Conservation (phyloP, 140 eudicot genomes). For the Senecio squalidus region DNA sequence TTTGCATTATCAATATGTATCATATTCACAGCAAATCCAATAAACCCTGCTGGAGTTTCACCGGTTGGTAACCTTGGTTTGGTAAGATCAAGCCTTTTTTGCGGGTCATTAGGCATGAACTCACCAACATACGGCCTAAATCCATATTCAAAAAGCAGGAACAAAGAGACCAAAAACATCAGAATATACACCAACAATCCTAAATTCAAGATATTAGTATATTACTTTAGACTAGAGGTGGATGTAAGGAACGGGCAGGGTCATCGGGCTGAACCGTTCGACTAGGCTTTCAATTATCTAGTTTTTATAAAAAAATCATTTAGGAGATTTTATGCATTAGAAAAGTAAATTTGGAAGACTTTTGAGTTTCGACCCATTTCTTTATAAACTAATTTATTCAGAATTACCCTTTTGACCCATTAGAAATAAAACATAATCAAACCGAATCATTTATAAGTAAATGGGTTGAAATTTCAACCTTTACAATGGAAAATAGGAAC, state of each 20-base stretch:
- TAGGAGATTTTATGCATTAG: no score
- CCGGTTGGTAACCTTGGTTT: constrained; percentile 67
- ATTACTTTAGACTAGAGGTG: background rate
- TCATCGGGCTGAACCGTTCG: no score
- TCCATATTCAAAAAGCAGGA: constrained; percentile 4
- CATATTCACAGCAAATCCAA: constrained; percentile 84
- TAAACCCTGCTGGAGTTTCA: constrained; percentile 68
- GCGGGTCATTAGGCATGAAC: constrained; percentile 60
- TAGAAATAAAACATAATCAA: background rate
- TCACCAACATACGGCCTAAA: constrained; percentile 75
- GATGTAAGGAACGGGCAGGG: no score
- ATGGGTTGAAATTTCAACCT: background rate
- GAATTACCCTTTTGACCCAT: no score
- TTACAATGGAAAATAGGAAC: background rate
- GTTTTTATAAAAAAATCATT: no score
- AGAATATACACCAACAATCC: constrained; percentile 6
- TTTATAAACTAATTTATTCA: no score
- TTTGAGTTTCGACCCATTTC: no score
- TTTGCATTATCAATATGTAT: constrained; percentile 44
- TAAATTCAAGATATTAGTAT: background rate
- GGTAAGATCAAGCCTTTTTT: constrained; percentile 64
- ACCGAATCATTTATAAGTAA: background rate
- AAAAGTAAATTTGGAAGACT: background rate
- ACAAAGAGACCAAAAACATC: background rate
- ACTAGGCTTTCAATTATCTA: no score